Base-by-base conservation (phyloP, 2,329 filamentous ascomycete species). In the Fusarium verticillioides region DNA sequence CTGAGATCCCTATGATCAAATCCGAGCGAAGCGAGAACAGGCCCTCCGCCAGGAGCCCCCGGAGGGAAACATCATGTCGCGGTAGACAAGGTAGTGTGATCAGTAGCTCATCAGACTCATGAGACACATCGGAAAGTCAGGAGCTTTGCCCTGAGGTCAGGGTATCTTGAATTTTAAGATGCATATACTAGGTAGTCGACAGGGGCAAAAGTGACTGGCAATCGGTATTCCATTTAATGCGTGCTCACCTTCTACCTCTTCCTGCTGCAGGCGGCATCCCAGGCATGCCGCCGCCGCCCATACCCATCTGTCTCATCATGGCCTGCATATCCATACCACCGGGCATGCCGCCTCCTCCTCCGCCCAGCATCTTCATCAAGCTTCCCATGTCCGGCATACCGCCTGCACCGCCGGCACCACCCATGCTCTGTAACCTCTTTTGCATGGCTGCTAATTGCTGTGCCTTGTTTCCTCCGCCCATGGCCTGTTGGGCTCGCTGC, bases 361-460 rank as follows among this genome's bases (percentile, higher is more conserved):
- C 92, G 9, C 90, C 91, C 2, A 98, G 89, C 93, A 97, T 97
- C 87, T 96, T 96, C 90, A 97, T 96, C 84, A 98, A 88, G 64
- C 91, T 91, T 37, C 90, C 90, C 88, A 98, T 93, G 78, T 97
- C 94, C 0, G 92, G 92, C 92, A 95, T 94, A 10, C 88, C 88
- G 44, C 85, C 92, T 7, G 87, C 91, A 42, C 87, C 89, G 11
- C 86, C 92, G 4, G 85, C 89, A 3, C 93, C 94, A 39, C 96
- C 96, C 94, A 98, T 97, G 76, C 93, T 94, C 80, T 95, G 93
- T 84, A 99, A 86, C 18, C 95, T 88, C 85, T 97, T 97, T 85
- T 99, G 96, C 95, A 98, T 97, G 5, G 96, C 96, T 0, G 95
- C 95, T 84, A 98, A 89, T 83, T 98, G 96, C 81, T 97, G 94